These are phyloP conservation scores for Neocallimastix lanati DNA, from an alignment of 192 early-diverging fungal genomes.

Conservation along the genomic window DNA sequence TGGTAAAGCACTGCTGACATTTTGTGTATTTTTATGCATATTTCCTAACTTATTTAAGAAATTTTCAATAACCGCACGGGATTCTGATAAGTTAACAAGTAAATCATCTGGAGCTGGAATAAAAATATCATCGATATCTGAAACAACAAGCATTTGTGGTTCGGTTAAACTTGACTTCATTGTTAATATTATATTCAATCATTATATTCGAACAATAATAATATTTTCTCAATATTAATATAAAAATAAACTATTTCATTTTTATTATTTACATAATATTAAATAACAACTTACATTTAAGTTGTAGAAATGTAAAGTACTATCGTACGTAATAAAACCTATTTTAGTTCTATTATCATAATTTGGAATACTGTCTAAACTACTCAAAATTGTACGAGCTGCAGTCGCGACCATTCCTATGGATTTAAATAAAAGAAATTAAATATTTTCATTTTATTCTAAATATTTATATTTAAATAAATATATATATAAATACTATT, in stretches of 20 bases:
- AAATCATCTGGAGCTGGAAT: conserved; percentile 78
- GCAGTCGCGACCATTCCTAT: conserved; percentile 62
- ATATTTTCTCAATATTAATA: no score
- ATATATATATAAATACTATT: conserved; percentile 1
- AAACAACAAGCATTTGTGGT: conserved; percentile 86
- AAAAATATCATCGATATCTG: conserved; percentile 77
- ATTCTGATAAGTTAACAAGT: conserved; percentile 73
- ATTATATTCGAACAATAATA: no score
- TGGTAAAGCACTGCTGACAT: conserved; percentile 57
- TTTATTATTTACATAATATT: no score
- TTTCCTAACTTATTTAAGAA: conserved; percentile 52
- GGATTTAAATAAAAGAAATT: no score
- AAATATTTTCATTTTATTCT: no score
- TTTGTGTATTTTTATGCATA: conserved; percentile 70
- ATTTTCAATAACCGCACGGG: conserved; percentile 43
- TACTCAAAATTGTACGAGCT: conserved; percentile 56
- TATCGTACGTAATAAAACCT: conserved; percentile 78
- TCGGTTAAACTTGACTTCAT: conserved; percentile 38
- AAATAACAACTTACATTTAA: conserved; percentile 44
- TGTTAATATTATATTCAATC: no score
- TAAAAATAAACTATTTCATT: no score
- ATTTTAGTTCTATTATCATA: conserved; percentile 73
- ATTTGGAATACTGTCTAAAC: conserved; percentile 73
- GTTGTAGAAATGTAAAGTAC: conserved; percentile 79
- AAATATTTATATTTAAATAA: no score